Evolutionary conservation across 495 filamentous ascomycete genomes (phyloP), one percentile per base, ranked within the genome.

Genomic region (Tetracladium setigerum): DNA sequence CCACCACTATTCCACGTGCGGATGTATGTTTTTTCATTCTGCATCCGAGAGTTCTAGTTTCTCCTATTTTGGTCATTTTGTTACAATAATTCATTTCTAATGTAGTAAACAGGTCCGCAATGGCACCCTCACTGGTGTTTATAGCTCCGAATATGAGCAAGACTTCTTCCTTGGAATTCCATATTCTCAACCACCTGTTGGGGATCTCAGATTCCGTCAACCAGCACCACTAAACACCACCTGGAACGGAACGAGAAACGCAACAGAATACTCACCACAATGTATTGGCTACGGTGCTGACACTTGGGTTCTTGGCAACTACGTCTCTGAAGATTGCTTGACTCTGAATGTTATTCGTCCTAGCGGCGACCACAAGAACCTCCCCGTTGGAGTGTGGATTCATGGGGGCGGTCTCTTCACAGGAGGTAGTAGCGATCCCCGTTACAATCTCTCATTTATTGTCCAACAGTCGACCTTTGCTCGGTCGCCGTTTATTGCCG

Each of bases 341-440:
- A 79, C 68, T 36, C 62, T 87, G 30, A 81, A 83, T 50, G 70
- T 87, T 14, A 63, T 78, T n/a, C 73, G 82, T 13, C 82, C 83
- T 1, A 45, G 67, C 1, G 69, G 69, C 0, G 45, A 53, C 0
- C 56, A 54, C 4, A 47, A 67, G 5, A 64, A 67, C 5, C 62
- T 86, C 2, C 83, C 83, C 0, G 74, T 86, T 17, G 65, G 78
- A 44, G 67, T 83, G 1, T 86, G 81, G 77, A 86, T 87, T 38
- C 81, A 76, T 54, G 82, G 81, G 22, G 81, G 83, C 24, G 77
- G 71, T 0, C 82, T 83, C 46, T 75, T 83, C 55, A 62, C 76
- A 9, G 83, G 83, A 11, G 67, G 67, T 14, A 62, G 7, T 68
- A 68, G 2, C 73, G 73, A n/a, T 49, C 51, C 14, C 66, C 52